Evolutionary conservation across 2,329 filamentous ascomycete species (phyloP), one percentile per base, ranked within the genome.

Genomic region (Xylaria sp.): DNA sequence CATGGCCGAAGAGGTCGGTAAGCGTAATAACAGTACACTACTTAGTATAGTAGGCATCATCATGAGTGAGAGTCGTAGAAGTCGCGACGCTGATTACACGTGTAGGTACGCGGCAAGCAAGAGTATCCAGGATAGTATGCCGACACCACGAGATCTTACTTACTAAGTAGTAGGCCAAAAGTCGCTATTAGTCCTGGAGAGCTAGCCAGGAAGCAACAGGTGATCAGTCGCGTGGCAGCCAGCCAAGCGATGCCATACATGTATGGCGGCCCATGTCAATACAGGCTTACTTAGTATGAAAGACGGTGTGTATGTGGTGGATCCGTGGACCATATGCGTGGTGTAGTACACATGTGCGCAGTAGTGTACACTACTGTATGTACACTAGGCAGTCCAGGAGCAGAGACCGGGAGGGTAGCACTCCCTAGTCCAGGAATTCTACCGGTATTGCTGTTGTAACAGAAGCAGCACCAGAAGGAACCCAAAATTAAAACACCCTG

Each of bases 211-310:
- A 62, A 63, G 21, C 40, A 67, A 40, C 70, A 70, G 65, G 68
- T 72, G 70, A 72, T 66, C 62, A 64, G 68, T 72, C 70, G 68
- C 68, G 68, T 72, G 70, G 68, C 68, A 68, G 62, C 54, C 51
- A 72, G 68, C 70, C 64, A 68, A 71, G 70, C 65, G 50, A 64
- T 68, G 60, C 60, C 63, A 62, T 60, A 57, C 44, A 60, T 50
- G 58, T 63, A 66, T 66, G 66, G 64, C 54, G 62, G 62, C 54
- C 69, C 60, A 57, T 65, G 64, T 42, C 50, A 25, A 53, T 54
- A 57, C 58, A 42, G 62, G 57, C 63, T 64, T 69, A 47, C 44
- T 48, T 48, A 29, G 16, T 29, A 35, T 69, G 69, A 70, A 70
- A 66, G 68, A 68, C 65, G 64, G 65, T 70, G 67, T 65, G 61